Conservation (phyloP, 805 yeast genomes). For the Nakazawaea pomicola region DNA sequence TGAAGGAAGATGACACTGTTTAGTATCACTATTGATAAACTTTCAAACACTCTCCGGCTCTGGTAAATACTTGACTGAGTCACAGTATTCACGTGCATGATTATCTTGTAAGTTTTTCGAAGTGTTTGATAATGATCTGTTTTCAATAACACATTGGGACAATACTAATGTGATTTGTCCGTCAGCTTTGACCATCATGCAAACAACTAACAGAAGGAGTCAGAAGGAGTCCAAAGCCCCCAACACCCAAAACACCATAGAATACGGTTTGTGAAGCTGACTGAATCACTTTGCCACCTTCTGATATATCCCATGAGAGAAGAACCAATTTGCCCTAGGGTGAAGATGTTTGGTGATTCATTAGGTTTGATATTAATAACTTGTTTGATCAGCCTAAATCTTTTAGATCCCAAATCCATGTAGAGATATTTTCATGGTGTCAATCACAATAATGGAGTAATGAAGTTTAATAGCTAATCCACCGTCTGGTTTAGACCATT, state of each 20-base stretch:
- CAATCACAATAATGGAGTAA: no score
- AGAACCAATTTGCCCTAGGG: no score
- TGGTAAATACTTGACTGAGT: no score
- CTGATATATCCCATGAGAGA: conserved; percentile 46
- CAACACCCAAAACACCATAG: conserved; percentile 46
- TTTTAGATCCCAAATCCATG: no score
- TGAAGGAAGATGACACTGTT: no score
- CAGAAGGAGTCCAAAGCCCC: conserved; percentile 27
- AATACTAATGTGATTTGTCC: not conserved
- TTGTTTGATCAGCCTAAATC: no score
- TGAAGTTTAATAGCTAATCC: no score
- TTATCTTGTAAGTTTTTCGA: not conserved
- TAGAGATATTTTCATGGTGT: no score
- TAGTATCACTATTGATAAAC: not conserved
- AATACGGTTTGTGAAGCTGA: conserved; percentile 52
- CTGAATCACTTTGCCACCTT: conserved; percentile 51
- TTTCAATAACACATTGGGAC: conserved; percentile 7
- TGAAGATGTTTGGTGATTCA: no score
- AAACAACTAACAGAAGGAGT: not conserved
- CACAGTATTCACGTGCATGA: no score
- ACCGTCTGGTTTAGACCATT: no score
- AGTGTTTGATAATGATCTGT: not conserved
- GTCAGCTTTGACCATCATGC: not conserved
- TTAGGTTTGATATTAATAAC: no score
- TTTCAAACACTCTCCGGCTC: conserved; percentile 4